phyloP scores from a whole-genome alignment of 345 rosid species.

The Eucalyptus regnans region DNA sequence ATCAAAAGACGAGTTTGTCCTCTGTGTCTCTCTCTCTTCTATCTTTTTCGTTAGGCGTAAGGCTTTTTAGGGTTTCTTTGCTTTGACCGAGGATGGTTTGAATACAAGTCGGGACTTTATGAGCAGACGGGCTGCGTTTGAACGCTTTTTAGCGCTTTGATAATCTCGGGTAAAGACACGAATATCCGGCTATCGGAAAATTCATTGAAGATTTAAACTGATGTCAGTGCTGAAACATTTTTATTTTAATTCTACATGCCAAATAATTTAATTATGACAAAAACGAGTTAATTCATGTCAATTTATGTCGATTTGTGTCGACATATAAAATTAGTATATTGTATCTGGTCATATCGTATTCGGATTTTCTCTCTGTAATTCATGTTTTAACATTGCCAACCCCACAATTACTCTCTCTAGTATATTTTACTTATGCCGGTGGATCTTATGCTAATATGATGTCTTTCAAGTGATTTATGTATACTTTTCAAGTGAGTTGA shows the following conservation, averaged over 20 bases:
- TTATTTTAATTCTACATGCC: neutral
- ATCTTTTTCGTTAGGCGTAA: neutral
- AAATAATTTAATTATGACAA: neutral
- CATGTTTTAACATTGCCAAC: neutral
- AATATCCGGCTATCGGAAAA: neutral
- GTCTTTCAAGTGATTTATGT: neutral
- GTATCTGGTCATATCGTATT: fast-evolving
- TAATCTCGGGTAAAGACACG: neutral
- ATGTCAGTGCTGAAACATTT: neutral
- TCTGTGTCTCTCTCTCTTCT: neutral
- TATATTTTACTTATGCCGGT: neutral
- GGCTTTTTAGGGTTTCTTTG: neutral
- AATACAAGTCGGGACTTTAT: neutral
- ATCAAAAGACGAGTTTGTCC: conserved; percentile 3
- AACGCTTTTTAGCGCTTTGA: neutral
- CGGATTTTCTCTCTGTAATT: neutral
- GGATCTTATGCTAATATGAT: neutral
- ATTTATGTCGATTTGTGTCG: neutral
- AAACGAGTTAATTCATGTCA: neutral
- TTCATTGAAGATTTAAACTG: neutral
- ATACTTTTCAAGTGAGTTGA: neutral
- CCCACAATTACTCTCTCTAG: neutral
- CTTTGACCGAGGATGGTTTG: neutral
- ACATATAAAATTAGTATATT: neutral
- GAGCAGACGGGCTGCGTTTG: neutral